Conservation (phyloP, 2,329 filamentous ascomycete species). For the Trichoderma guizhouense region DNA sequence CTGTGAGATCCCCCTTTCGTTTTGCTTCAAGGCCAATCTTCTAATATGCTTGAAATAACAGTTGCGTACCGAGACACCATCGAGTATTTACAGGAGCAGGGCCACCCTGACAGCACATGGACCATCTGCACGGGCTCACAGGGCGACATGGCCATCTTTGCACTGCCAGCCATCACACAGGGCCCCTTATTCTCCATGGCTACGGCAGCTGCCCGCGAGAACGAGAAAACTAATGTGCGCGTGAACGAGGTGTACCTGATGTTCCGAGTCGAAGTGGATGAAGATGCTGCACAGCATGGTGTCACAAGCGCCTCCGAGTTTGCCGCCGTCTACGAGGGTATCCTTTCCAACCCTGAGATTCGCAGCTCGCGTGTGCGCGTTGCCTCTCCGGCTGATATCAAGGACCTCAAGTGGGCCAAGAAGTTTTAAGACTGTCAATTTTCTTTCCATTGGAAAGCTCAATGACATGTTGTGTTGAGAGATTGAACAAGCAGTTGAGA, state of each 20-base stretch:
- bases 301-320: not conserved
- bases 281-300: not conserved
- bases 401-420: not conserved
- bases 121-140: not conserved
- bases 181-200: not conserved
- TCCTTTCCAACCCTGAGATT: not conserved
- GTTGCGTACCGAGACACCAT: not conserved
- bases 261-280: not conserved
- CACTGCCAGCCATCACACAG: not conserved
- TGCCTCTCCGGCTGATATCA: not conserved
- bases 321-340: not conserved
- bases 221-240: not conserved
- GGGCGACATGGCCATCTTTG: not conserved
- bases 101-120: not conserved
- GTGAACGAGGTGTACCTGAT: not conserved
- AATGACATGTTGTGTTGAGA: not conserved
- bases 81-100: not conserved
- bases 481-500: not conserved
- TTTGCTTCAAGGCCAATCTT: not conserved
- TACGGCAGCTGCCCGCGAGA: not conserved
- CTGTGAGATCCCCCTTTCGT: not conserved
- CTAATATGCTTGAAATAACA: not conserved
- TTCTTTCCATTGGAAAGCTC: not conserved
- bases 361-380: not conserved
- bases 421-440: not conserved